A percentile compares a stretch with the other conserved stretches of the same genome.
Conservation (phyloP, 2,329 filamentous ascomycete genomes). For the Aspergillus ochraceoroseus region DNA sequence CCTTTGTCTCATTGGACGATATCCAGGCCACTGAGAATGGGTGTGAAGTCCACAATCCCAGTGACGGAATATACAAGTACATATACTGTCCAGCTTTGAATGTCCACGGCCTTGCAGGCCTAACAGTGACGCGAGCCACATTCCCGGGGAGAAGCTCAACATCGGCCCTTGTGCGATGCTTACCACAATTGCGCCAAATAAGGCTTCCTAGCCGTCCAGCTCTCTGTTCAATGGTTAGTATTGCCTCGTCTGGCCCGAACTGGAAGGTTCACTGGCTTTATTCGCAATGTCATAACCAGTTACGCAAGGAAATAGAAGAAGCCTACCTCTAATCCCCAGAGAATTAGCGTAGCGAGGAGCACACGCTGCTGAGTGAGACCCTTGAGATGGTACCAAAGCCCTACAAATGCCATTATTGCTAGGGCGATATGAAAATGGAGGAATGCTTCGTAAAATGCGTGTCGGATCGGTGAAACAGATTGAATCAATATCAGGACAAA, state of each 20-base stretch:
- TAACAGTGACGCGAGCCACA: slow-evolving; percentile 47
- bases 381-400: slow-evolving; percentile 35
- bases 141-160: slow-evolving; percentile 54
- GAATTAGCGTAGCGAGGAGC: slow-evolving; percentile 29
- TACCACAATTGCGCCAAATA: slow-evolving; percentile 49
- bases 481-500: slow-evolving; percentile 40
- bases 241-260: too few relatives aligned
- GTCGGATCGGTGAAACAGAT: slow-evolving; percentile 40
- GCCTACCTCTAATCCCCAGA: slow-evolving; percentile 36
- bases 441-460: slow-evolving; percentile 45
- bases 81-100: slow-evolving; percentile 49
- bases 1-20: slow-evolving; percentile 19
- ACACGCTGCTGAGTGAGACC: slow-evolving; percentile 30
- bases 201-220: slow-evolving; percentile 46
- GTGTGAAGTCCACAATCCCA: slow-evolving; percentile 42
- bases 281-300: slow-evolving; percentile 9
- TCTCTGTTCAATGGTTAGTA: slow-evolving; percentile 28
- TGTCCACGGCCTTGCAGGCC: slow-evolving; percentile 29
- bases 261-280: too few relatives aligned
- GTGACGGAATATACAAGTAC: slow-evolving; percentile 52
- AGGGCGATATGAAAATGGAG: slow-evolving; percentile 41
- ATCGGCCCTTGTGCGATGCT: slow-evolving; percentile 46
- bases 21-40: slow-evolving; percentile 43
- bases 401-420: slow-evolving; percentile 39
- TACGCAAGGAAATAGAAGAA: slow-evolving; percentile 20